phyloP scores from a whole-genome alignment of 2,329 filamentous ascomycete genomes.

The Tolypocladium paradoxum region DNA sequence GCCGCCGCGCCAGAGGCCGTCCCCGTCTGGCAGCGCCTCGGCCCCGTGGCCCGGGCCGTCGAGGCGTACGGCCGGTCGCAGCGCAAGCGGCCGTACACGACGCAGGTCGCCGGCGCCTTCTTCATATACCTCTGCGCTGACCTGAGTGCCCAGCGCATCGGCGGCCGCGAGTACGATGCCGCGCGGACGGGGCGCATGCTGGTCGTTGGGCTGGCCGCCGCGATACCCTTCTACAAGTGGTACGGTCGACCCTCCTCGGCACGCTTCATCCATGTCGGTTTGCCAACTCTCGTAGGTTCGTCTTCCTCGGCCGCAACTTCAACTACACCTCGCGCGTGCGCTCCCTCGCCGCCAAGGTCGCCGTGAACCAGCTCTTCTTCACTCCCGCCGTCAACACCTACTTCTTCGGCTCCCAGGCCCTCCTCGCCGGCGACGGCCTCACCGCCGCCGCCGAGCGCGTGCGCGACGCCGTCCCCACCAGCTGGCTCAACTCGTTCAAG shows the following conservation, averaged over 20 bases:
- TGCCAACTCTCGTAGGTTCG: conserved; percentile 44
- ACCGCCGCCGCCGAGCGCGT: conserved; percentile 60
- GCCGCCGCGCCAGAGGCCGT: conserved; percentile 6
- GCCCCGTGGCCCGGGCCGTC: conserved; percentile 41
- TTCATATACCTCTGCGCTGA: conserved; percentile 73
- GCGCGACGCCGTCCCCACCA: conserved; percentile 63
- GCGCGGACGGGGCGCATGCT: conserved; percentile 60
- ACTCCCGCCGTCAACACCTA: conserved; percentile 75
- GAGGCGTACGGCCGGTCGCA: conserved; percentile 61
- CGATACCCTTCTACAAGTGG: conserved; percentile 77
- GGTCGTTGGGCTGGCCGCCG: conserved; percentile 59
- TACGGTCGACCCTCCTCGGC: conserved; percentile 28
- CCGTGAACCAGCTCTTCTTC: conserved; percentile 70
- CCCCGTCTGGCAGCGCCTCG: conserved; percentile 46
- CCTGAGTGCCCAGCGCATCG: conserved; percentile 63
- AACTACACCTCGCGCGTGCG: conserved; percentile 67
- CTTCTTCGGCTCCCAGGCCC: conserved; percentile 72
- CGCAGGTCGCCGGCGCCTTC: conserved; percentile 65
- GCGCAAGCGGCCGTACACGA: conserved; percentile 60
- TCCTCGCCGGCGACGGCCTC: conserved; percentile 57
- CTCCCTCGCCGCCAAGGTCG: conserved; percentile 66
- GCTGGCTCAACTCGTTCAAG: conserved; percentile 70
- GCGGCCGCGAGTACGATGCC: conserved; percentile 53
- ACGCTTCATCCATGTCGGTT: background rate
- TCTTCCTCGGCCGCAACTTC: conserved; percentile 71